Evolutionary conservation across 345 rosid genomes (phyloP), one percentile per base, ranked within the genome.

Genomic region (Populus simonii): DNA sequence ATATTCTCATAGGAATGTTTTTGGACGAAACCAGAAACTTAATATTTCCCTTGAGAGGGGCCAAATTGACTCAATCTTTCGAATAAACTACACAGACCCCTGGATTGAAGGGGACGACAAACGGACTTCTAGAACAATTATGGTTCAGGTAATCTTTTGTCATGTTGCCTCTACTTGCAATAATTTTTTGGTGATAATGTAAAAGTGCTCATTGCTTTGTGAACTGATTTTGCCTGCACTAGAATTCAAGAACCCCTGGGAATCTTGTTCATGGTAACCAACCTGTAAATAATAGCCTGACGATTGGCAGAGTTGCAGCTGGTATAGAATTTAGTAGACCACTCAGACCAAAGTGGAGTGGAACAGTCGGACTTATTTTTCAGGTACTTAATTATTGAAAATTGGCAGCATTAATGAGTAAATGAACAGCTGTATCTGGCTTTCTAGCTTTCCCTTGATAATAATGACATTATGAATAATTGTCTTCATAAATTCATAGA

Each of bases 71-170:
- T 96, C 99, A 10, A 90, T 93, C 83, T 93, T 91, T 79, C 94
- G 97, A 39, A 69, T 91, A 78, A 96, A 96, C 84, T 96, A 93
- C 87, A 93, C 94, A 22, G 99, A 93, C 85, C 99, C 99, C 51
- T 96, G 99, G 99, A 96, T 96, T 85, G 92, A 92, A 87, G 98
- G 98, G 68, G 96, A 93, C 74, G 98, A 96, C 85, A 96, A 93
- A 80, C 88, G 92, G 79, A 93, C 97, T 74, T 92, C 98, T 70
- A 90, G 97, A 80, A 90, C 98, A 61, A 89, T 92, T 80, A 91
- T 87, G 93, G 87, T 93, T 81, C 99, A 93, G 96, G 99, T 96
- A 85, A 41, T 41, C 11, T 13, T 27, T 66, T 66, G 11, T 16
- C 62, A 51, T 25, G 23, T 80, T 16, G 66, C 22, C 68, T 63